Base-by-base conservation (phyloP, 129 eudicot genomes). In the Helichrysum umbraculigerum region DNA sequence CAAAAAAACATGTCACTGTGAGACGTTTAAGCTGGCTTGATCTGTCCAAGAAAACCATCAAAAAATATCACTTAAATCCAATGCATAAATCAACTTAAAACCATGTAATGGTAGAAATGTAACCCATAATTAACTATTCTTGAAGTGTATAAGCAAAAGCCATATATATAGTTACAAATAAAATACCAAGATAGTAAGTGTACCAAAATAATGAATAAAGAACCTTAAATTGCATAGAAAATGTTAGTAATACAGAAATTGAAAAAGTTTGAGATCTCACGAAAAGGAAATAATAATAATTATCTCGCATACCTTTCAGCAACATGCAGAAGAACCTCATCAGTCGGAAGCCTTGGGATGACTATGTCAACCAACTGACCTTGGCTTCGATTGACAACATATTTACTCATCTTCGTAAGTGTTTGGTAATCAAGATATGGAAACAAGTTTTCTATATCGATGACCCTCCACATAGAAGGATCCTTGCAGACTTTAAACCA, bases 401-500 rank as follows among this genome's bases (percentile, higher is more conserved):
- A 58, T 56, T 41, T 68, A 68, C 58, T 39, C 33, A 68, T 68
- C 58, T 21, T 15, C 30, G 12, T 11, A 68, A 3, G 19, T 41
- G 9, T 12, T 0, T 7, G 19, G 7, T 2, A 12, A 39, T 21
- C 33, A 3, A 9, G 12, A 39, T 8, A 0, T 34, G 0, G 37
- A 6, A 7, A 34, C 22, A 4, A 4, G 12, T 10, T 68, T 25
- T 30, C 41, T 11, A 19, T 25, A n/a, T 12, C 52, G 32, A 37
- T 39, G 72, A 68, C 57, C 34, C 11, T 68, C 72, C 72, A 68
- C 34, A 68, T 10, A 68, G 72, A 32, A 11, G 72, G 72, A 19
- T 68, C 58, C 72, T 68, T 68, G 57, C 72, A 68, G 33, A 68
- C 41, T 68, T 41, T 20, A 68, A 7, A 30, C 72, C 72, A 68